Percentiles rank a stretch among this genome's conserved stretches.
These are phyloP conservation scores for Phytophthora kernoviae DNA, from an alignment of 352 stramenopile species.

Conservation along the genomic window DNA sequence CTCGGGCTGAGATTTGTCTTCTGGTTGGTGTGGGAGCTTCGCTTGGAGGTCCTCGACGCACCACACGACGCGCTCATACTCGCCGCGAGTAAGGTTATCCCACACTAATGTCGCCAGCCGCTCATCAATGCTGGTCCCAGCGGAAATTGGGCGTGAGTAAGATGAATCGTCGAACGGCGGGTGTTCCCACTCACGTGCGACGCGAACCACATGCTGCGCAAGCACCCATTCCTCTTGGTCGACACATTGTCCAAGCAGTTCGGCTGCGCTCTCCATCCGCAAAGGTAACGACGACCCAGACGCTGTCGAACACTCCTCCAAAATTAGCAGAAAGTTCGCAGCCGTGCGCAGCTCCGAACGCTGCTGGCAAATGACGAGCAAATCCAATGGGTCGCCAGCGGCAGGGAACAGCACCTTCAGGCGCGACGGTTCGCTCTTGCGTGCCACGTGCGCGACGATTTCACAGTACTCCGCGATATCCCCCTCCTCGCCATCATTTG, in stretches of 20 bases:
- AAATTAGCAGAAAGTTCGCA: constrained; percentile 83
- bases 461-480: constrained; percentile 86
- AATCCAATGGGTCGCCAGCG: constrained; percentile 67
- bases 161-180: constrained; percentile 20
- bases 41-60: constrained; percentile 69
- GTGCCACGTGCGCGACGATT: constrained; percentile 82
- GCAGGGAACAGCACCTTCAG: constrained; percentile 70
- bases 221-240: constrained; percentile 80
- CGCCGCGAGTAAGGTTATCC: constrained; percentile 59
- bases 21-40: constrained; percentile 45
- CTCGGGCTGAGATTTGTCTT: constrained; percentile 23
- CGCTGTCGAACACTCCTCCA: constrained; percentile 67
- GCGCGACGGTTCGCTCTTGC: constrained; percentile 84
- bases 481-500: constrained; percentile 16
- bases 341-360: constrained; percentile 76
- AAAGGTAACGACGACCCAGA: constrained; percentile 30
- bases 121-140: constrained; percentile 59
- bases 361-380: constrained; percentile 65
- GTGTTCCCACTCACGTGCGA: constrained; percentile 81
- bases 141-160: constrained; percentile 8
- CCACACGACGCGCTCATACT: constrained; percentile 71
- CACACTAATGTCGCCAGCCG: constrained; percentile 57
- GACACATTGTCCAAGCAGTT: constrained; percentile 71
- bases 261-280: constrained; percentile 61
- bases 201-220: constrained; percentile 78